These are phyloP conservation scores for Allomyces macrogynus DNA, from an alignment of 192 early-diverging fungal genomes.

Conservation along the genomic window DNA sequence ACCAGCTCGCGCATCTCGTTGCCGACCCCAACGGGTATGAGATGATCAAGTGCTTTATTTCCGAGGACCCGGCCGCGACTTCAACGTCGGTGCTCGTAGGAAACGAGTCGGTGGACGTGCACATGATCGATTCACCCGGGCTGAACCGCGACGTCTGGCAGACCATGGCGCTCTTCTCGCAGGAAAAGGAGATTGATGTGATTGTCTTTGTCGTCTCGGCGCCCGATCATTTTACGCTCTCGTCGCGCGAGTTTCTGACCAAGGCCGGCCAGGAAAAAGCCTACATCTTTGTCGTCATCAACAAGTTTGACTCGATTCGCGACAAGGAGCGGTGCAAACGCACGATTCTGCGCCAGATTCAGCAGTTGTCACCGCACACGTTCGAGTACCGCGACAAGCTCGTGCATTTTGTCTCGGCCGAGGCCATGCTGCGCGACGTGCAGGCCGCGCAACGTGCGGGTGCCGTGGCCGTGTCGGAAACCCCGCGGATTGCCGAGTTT, in stretches of 20 bases:
- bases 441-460: conserved; percentile 3
- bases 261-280: conserved; percentile 97
- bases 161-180: conserved; percentile 87
- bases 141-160: conserved; percentile 96
- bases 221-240: conserved; percentile 97
- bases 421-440: conserved; percentile 1
- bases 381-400: conserved; percentile 74
- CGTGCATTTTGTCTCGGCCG: conserved; percentile 88
- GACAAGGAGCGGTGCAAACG: conserved; percentile 84
- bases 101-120: conserved; percentile 51
- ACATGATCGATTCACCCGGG: conserved; percentile 93
- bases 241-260: conserved; percentile 69
- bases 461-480: too few species aligned
- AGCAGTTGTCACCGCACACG: conserved; percentile 79
- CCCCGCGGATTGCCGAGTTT: conserved; percentile 33
- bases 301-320: conserved; percentile 86
- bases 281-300: conserved; percentile 96
- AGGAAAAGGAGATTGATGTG: conserved; percentile 97
- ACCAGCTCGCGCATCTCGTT: background rate
- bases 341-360: conserved; percentile 90
- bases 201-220: conserved; percentile 98
- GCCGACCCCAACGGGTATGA: too few species aligned
- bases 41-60: too few species aligned
- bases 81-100: background rate
- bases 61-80: too few species aligned